Conservation (phyloP, 805 yeast species). For the Maudiozyma turicensis region DNA sequence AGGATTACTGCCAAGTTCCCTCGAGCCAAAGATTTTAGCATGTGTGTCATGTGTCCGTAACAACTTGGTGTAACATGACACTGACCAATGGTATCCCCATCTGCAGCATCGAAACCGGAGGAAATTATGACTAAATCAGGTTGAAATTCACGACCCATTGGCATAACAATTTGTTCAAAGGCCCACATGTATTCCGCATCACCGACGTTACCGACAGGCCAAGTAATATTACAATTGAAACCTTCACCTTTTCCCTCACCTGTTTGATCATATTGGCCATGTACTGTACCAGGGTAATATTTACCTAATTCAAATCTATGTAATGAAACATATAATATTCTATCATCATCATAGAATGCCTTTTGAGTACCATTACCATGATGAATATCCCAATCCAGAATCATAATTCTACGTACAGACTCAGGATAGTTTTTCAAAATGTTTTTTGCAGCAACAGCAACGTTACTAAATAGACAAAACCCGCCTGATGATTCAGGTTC, state of each 20-base stretch:
- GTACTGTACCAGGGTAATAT: slow-evolving; percentile 88
- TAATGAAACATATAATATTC: slow-evolving; percentile 82
- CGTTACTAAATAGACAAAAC: slow-evolving; percentile 90
- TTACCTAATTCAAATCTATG: slow-evolving; percentile 89
- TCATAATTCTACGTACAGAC: slow-evolving; percentile 69
- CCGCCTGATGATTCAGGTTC: slow-evolving; percentile 98
- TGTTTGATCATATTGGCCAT: slow-evolving; percentile 69
- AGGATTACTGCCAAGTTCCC: slow-evolving; percentile 84
- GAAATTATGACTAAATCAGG: slow-evolving; percentile 91
- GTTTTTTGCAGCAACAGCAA: slow-evolving; percentile 90
- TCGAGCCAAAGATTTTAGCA: slow-evolving; percentile 75
- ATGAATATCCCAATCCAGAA: slow-evolving; percentile 97
- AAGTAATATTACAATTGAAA: slow-evolving; percentile 79
- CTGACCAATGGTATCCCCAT: slow-evolving; percentile 93
- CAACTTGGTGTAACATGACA: slow-evolving; percentile 94
- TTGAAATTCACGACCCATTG: slow-evolving; percentile 76
- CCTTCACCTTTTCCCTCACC: slow-evolving; percentile 89
- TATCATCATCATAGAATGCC: slow-evolving; percentile 79
- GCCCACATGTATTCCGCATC: slow-evolving; percentile 96
- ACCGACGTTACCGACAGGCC: slow-evolving; percentile 86
- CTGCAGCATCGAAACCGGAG: slow-evolving; percentile 98
- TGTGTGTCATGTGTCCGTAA: slow-evolving; percentile 92
- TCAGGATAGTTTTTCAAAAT: slow-evolving; percentile 80
- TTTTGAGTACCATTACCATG: slow-evolving; percentile 98
- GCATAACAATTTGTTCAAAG: slow-evolving; percentile 75